Evolutionary conservation across 1,284 basidiomycete species (phyloP).

Genomic region (Abortiporus biennis): DNA sequence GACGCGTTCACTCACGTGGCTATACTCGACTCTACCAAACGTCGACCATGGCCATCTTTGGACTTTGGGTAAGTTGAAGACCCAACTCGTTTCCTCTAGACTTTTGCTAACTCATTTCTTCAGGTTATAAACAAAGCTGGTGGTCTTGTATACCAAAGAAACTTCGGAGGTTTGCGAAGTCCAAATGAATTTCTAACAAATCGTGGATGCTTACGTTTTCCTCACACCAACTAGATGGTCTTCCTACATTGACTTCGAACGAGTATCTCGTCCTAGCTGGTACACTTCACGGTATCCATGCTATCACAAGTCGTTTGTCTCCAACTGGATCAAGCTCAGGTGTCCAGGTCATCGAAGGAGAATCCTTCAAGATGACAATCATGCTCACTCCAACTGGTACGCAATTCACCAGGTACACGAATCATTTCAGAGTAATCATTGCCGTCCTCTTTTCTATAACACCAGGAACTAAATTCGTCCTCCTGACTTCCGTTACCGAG

Average conservation of each 20-base stretch:
- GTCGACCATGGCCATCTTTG: conserved; percentile 58
- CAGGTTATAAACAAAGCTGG: conserved; percentile 99
- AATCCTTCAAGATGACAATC: conserved; percentile 88
- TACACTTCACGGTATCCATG: conserved; percentile 96
- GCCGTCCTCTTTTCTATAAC: background rate
- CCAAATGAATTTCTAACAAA: background rate
- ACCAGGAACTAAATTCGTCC: conserved; percentile 94
- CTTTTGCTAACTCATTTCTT: no score
- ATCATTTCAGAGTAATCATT: background rate
- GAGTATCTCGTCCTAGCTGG: conserved; percentile 97
- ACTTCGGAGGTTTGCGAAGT: conserved; percentile 67
- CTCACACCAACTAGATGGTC: conserved; percentile 57
- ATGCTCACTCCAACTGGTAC: conserved; percentile 90
- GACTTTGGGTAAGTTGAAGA: conserved; percentile 76
- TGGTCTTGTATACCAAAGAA: conserved; percentile 91
- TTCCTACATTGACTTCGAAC: conserved; percentile 88
- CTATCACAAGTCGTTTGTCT: conserved; percentile 90
- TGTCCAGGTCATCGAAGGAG: conserved; percentile 90
- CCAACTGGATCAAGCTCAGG: conserved; percentile 83
- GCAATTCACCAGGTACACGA: no score
- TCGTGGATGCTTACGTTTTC: background rate
- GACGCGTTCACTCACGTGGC: no score
- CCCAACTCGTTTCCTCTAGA: no score
- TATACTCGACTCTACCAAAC: background rate
- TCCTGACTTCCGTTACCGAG: conserved; percentile 80